These are phyloP conservation scores for Lactarius hatsudake DNA, from an alignment of 768 basidiomycete genomes.

Conservation along the genomic window DNA sequence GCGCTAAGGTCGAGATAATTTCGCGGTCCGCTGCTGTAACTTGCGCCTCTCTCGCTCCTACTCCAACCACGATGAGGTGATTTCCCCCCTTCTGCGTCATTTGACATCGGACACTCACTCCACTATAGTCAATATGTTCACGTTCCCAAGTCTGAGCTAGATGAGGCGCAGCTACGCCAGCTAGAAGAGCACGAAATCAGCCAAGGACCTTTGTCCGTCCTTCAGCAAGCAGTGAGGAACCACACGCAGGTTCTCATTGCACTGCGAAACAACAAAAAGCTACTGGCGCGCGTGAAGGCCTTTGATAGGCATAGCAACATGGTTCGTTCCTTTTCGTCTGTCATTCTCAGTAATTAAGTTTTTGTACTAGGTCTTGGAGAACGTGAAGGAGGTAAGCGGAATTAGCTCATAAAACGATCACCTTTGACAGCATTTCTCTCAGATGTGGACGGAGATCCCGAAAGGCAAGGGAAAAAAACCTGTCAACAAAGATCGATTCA, in stretches of 20 bases:
- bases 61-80: conserved; percentile 26
- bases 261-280: conserved; percentile 96
- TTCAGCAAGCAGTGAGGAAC: conserved; percentile 96
- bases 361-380: conserved; percentile 77
- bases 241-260: conserved; percentile 98
- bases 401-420: not conserved
- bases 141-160: conserved; percentile 94
- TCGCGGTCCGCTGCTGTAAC: not conserved
- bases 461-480: conserved; percentile 99
- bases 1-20: not conserved
- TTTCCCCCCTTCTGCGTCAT: not conserved
- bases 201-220: conserved; percentile 93
- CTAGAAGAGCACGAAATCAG: conserved; percentile 98
- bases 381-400: conserved; percentile 84
- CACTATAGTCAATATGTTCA: conserved; percentile 89
- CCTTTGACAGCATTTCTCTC: not conserved
- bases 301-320: conserved; percentile 99
- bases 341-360: conserved; percentile 17
- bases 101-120: not conserved
- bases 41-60: not conserved
- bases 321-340: conserved; percentile 48
- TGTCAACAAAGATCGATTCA: conserved; percentile 98
- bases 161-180: conserved; percentile 93
- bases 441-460: conserved; percentile 99
- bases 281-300: conserved; percentile 93